Evolutionary conservation across 208 protist genomes (phyloP).

Genomic region (Acanthamoeba royreba): DNA sequence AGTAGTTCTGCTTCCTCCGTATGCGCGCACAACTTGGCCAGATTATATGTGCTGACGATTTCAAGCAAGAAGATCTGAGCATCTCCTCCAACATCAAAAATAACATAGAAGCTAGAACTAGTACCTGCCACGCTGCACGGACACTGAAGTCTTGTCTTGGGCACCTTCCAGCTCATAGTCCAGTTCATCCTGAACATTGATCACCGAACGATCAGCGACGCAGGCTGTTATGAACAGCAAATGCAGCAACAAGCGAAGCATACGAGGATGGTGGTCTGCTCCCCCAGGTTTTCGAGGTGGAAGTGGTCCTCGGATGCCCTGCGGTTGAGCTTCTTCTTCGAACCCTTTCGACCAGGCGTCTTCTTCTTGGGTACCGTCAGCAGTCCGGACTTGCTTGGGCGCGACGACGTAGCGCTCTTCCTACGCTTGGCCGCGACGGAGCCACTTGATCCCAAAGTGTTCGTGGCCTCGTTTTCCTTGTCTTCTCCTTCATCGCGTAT

Average conservation of each 20-base stretch:
- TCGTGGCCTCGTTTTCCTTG: no score
- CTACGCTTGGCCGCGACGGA: no score
- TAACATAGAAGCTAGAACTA: no score
- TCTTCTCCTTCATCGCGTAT: no score
- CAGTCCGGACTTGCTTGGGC: no score
- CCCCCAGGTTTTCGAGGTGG: neutral
- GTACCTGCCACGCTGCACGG: neutral
- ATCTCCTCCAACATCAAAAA: no score
- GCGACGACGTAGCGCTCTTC: no score
- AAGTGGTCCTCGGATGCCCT: neutral
- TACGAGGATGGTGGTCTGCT: neutral
- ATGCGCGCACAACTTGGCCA: neutral
- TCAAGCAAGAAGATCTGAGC: no score
- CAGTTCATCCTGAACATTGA: neutral
- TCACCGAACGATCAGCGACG: neutral
- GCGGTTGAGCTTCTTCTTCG: neutral
- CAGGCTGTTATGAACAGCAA: neutral
- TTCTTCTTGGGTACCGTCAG: neutral
- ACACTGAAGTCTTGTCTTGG: neutral
- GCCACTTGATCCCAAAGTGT: no score
- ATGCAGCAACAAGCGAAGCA: neutral
- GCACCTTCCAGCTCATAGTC: neutral
- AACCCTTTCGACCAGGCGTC: no score
- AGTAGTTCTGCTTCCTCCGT: neutral
- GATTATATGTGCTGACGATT: neutral